Base-by-base conservation (phyloP, 2,329 filamentous ascomycete species). In the Amylocarpus encephaloides region DNA sequence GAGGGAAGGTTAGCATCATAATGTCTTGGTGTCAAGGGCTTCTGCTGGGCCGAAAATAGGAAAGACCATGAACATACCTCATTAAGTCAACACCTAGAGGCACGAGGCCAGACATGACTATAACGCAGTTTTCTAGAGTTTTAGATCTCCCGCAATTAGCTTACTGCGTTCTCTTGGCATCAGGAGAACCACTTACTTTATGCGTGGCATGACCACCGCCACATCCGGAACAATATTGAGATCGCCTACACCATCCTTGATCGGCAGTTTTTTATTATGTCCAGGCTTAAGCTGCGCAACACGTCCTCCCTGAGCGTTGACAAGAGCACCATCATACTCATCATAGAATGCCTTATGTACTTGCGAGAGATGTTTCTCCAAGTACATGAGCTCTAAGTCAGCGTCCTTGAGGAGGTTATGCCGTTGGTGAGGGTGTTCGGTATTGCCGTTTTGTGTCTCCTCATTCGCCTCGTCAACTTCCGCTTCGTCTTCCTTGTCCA, bases 41-140 rank as follows among this genome's bases (percentile, higher is more conserved):
- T 26, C 7, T 26, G 22, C 22, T 26, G 22, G 22, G 22, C 7
- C 22, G 4, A 7, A 26, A 26, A 4, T 4, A 26, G 4, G 22
- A 32, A 16, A 42, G 6, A 43, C 36, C 46, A 36, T 39, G 46
- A 35, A 47, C 13, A 54, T 67, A 77, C 75, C 66, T 70, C 62
- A 86, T 80, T 32, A 92, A 82, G 60, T 92, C 84, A 34, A 86
- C 79, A 5, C 87, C 88, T 1, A 95, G 72, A 0, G 91, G 91
- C 2, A 97, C 83, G 2, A 98, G 83, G 0, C 93, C 93, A 0
- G 92, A 95, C 57, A 97, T 85, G 5, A 95, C 91, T 50, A 98
- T 79, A 5, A 83, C 80, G 10, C 87, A 81, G 12, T 83, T 86
- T 18, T 77, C 78, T 0, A 98, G 79, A 2, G 94, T 86, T 48